These are phyloP conservation scores for Lupinus albus DNA, from an alignment of 306 rosid species.

Conservation along the genomic window DNA sequence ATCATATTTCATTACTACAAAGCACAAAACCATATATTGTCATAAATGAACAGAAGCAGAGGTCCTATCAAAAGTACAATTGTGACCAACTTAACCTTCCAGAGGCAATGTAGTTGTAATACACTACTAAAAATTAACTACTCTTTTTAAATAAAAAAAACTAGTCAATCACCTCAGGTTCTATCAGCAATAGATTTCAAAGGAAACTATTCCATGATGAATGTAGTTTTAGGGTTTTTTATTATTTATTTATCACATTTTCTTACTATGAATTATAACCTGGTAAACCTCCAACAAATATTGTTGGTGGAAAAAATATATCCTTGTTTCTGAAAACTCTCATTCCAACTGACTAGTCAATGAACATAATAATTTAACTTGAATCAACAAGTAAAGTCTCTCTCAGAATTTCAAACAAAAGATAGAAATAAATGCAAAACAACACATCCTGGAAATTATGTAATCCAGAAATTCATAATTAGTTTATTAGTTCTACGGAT, in stretches of 20 bases:
- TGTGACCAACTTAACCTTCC: neutral
- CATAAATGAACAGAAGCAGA: neutral
- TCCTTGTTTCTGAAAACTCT: slow-evolving; percentile 18
- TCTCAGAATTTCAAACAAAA: slow-evolving; percentile 13
- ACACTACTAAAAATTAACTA: neutral
- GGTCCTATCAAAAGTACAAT: slow-evolving; percentile 22
- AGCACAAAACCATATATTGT: slow-evolving; percentile 10
- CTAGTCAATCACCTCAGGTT: neutral
- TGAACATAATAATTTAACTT: slow-evolving; percentile 10
- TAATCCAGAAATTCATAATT: slow-evolving; percentile 1
- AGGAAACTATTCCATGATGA: neutral
- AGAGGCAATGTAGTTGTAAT: neutral
- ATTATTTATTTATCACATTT: neutral
- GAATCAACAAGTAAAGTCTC: slow-evolving; percentile 19
- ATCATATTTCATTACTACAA: slow-evolving; percentile 21
- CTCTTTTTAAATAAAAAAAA: neutral
- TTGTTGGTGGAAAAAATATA: slow-evolving; percentile 10
- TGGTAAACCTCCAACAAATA: slow-evolving; percentile 11
- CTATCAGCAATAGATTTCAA: slow-evolving; percentile 3
- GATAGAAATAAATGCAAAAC: slow-evolving; percentile 21
- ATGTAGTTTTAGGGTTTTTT: neutral
- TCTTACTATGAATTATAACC: neutral
- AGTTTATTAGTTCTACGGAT: slow-evolving; percentile 20
- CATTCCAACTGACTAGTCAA: neutral
- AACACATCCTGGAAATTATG: slow-evolving; percentile 17